Percentiles rank a stretch among this genome's conserved stretches.
phyloP scores from a whole-genome alignment of 345 rosid genomes.

The Citrus glauca region DNA sequence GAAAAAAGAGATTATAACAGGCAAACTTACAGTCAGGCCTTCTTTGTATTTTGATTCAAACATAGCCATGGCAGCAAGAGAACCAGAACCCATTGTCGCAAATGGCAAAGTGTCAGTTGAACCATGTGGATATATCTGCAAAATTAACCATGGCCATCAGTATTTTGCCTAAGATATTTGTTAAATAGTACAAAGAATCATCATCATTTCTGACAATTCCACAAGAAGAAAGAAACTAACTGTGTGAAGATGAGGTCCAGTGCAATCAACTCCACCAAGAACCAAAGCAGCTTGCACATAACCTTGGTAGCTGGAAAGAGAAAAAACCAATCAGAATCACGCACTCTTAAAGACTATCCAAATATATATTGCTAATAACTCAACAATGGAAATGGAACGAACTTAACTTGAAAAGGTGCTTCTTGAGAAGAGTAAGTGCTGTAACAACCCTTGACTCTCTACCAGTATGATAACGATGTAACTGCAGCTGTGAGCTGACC shows the following conservation, averaged over 20 bases:
- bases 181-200: not conserved
- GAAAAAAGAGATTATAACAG: not conserved
- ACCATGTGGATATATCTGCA: constrained; percentile 84
- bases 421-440: constrained; percentile 77
- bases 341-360: not conserved
- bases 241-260: constrained; percentile 82
- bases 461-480: constrained; percentile 76
- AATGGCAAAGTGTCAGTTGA: constrained; percentile 83
- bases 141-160: constrained; percentile 7
- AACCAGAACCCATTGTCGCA: constrained; percentile 93
- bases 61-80: constrained; percentile 82
- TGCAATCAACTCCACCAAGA: constrained; percentile 84
- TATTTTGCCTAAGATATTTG: constrained; percentile 2
- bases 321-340: constrained; percentile 15
- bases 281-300: constrained; percentile 79
- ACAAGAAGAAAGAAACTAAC: constrained; percentile 36
- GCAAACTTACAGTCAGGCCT: constrained; percentile 65
- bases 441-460: constrained; percentile 79
- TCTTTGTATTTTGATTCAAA: constrained; percentile 81
- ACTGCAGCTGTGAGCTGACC: constrained; percentile 82
- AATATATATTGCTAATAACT: not conserved
- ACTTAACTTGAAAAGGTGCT: constrained; percentile 66
- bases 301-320: constrained; percentile 64
- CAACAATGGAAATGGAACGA: not conserved
- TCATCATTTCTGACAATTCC: not conserved